A percentile compares a stretch with the other conserved stretches of the same genome.
phyloP scores from a whole-genome alignment of 2,329 filamentous ascomycete genomes.

The Rutstroemia sydowiana region DNA sequence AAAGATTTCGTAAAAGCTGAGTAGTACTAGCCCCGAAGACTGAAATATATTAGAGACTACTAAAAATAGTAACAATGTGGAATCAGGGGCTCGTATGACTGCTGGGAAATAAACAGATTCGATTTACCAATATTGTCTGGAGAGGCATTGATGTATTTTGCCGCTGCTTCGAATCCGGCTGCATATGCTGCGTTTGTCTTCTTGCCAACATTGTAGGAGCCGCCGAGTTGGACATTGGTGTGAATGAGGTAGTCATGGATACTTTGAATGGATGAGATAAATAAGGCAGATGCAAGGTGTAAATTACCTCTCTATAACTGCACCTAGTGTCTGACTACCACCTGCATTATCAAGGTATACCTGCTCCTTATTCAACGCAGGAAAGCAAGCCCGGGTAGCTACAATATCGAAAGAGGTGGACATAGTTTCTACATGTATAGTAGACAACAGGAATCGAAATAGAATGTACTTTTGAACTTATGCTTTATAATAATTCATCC shows the following conservation, averaged over 20 bases:
- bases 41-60: conserved; percentile 23
- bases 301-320: conserved; percentile 58
- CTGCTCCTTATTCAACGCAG: conserved; percentile 58
- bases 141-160: conserved; percentile 62
- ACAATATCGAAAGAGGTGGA: conserved; percentile 48
- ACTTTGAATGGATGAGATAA: conserved; percentile 31
- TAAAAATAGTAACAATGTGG: neutral
- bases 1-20: conserved; percentile 67
- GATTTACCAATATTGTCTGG: conserved; percentile 54
- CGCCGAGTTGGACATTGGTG: conserved; percentile 70
- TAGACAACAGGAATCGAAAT: too few species aligned
- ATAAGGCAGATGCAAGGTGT: neutral
- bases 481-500: too few species aligned
- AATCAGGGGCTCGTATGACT: neutral
- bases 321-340: conserved; percentile 61
- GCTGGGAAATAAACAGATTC: neutral
- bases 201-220: conserved; percentile 55
- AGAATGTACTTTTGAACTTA: too few species aligned
- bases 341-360: conserved; percentile 75
- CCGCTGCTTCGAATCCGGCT: conserved; percentile 55
- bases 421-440: too few species aligned
- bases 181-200: conserved; percentile 52
- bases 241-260: conserved; percentile 58
- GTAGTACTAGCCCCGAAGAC: conserved; percentile 69
- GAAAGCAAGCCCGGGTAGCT: conserved; percentile 54